These are phyloP conservation scores for Aspergillus sp. DNA, from an alignment of 2,329 filamentous ascomycete genomes.

Conservation along the genomic window DNA sequence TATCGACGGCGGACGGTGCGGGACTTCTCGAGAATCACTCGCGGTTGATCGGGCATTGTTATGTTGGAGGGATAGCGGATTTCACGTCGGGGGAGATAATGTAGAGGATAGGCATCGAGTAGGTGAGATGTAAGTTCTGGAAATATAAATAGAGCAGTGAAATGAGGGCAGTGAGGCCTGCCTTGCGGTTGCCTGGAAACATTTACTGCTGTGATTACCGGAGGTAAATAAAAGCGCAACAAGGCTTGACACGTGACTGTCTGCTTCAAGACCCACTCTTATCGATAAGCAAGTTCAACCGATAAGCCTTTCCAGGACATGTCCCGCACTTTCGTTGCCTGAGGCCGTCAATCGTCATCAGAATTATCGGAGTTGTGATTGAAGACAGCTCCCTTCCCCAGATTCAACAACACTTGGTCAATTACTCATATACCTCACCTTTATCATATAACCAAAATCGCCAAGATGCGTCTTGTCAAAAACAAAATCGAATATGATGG, in stretches of 20 bases:
- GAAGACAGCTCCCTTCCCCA: neutral
- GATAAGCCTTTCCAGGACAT: conserved; percentile 14
- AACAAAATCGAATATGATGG: conserved; percentile 66
- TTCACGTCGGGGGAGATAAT: neutral
- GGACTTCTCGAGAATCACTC: conserved; percentile 40
- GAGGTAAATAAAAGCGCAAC: neutral
- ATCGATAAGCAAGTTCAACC: conserved; percentile 21
- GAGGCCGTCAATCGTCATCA: conserved; percentile 9
- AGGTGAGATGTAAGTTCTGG: neutral
- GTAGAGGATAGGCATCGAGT: conserved; percentile 2
- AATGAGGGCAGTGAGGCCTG: neutral
- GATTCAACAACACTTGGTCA: neutral
- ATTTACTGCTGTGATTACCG: neutral
- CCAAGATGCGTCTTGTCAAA: conserved; percentile 66
- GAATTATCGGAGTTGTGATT: neutral
- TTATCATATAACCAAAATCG: neutral
- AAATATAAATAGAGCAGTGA: neutral
- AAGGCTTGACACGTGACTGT: neutral
- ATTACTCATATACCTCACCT: neutral
- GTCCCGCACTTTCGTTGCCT: conserved; percentile 18
- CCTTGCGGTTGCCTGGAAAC: conserved; percentile 5
- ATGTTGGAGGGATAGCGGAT: neutral
- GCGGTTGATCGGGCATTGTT: conserved; percentile 31
- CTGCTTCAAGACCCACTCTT: conserved; percentile 10
- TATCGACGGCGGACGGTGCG: conserved; percentile 38